Conservation (phyloP, 495 filamentous ascomycete genomes). For the Penicillium malachiteum region DNA sequence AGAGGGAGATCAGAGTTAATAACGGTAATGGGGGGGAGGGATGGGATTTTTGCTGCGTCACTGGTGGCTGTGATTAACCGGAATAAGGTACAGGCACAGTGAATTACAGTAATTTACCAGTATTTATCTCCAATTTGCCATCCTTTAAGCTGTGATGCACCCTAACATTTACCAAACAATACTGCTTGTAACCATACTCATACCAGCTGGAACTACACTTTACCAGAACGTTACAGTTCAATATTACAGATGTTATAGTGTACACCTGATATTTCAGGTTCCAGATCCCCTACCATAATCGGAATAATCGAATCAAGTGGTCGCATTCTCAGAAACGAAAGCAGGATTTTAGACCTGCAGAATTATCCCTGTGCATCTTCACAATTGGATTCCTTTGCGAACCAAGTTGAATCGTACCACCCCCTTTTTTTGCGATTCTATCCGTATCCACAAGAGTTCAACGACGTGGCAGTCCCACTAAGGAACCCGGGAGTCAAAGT, state of each 20-base stretch:
- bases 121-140: neutral
- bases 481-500: slow-evolving; percentile 6
- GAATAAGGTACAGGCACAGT: slow-evolving; percentile 13
- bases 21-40: slow-evolving; percentile 14
- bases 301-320: neutral
- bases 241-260: neutral
- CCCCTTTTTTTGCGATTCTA: neutral
- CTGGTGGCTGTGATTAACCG: slow-evolving; percentile 15
- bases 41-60: slow-evolving; percentile 28
- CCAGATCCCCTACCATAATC: neutral
- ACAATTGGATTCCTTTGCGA: neutral
- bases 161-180: neutral
- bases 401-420: neutral
- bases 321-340: neutral
- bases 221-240: neutral
- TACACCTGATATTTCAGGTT: neutral
- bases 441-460: slow-evolving; percentile 15
- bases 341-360: neutral
- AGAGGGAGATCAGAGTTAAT: slow-evolving; percentile 27
- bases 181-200: neutral
- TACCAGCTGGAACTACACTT: neutral
- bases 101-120: neutral
- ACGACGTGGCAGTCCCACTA: slow-evolving; percentile 21
- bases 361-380: neutral
- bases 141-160: neutral